These are phyloP conservation scores for Pseudogymnoascus destructans DNA, from an alignment of 2,329 filamentous ascomycete genomes.

Conservation along the genomic window DNA sequence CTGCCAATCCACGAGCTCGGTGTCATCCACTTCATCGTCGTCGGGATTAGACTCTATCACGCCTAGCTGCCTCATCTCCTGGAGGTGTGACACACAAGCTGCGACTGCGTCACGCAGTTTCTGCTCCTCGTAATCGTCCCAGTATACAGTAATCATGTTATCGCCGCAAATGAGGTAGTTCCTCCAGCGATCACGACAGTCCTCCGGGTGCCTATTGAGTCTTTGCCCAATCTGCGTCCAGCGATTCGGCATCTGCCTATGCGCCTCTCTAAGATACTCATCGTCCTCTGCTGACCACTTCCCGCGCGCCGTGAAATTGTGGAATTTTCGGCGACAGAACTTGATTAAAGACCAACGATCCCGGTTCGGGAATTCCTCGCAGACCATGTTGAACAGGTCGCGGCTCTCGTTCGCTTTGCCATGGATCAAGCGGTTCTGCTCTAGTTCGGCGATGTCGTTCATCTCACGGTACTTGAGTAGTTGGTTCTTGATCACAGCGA, in stretches of 20 bases:
- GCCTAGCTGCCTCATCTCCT: constrained; percentile 24
- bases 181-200: constrained; percentile 57
- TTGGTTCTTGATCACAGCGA: constrained; percentile 12
- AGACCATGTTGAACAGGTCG: constrained; percentile 39
- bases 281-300: constrained; percentile 48
- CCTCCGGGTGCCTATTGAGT: constrained; percentile 50
- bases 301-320: constrained; percentile 49
- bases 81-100: constrained; percentile 37
- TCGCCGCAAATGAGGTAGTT: constrained; percentile 51
- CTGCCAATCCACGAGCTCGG: constrained; percentile 43
- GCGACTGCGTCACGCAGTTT: constrained; percentile 39
- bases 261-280: constrained; percentile 35
- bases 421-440: constrained; percentile 37
- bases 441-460: constrained; percentile 30
- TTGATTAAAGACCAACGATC: constrained; percentile 41
- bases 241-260: constrained; percentile 29
- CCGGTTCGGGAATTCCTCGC: constrained; percentile 36
- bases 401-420: constrained; percentile 24
- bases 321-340: constrained; percentile 47
- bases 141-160: constrained; percentile 37
- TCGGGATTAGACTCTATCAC: constrained; percentile 24
- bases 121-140: constrained; percentile 48
- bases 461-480: constrained; percentile 34
- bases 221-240: constrained; percentile 50
- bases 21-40: constrained; percentile 25